These are phyloP conservation scores for Trypanosoma vivax DNA, from an alignment of 208 protist genomes.

Conservation along the genomic window DNA sequence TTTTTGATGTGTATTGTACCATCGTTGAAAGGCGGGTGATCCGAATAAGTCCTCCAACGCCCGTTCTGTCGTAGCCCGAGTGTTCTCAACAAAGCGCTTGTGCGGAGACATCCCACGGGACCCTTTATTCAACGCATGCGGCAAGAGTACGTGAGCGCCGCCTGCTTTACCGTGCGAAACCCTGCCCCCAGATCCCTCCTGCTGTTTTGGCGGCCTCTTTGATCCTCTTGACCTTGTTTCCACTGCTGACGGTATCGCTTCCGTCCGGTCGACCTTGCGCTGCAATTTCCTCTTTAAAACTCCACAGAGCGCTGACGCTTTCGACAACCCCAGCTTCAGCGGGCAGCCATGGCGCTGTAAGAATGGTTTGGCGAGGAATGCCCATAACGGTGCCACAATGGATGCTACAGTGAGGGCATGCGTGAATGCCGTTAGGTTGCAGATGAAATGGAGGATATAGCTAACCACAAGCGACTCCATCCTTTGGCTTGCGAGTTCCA, in stretches of 20 bases:
- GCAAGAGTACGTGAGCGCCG: too few relatives aligned
- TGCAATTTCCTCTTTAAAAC: slow-evolving; percentile 9
- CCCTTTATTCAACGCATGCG: slow-evolving; percentile 16
- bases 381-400: slow-evolving; percentile 49
- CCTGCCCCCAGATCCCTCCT: too few relatives aligned
- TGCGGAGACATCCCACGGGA: slow-evolving; percentile 11
- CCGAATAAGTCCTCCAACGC: slow-evolving; percentile 45
- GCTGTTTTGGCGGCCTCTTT: too few relatives aligned
- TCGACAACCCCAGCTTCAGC: background rate
- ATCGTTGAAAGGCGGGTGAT: slow-evolving; percentile 36
- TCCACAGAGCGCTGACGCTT: background rate
- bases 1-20: slow-evolving; percentile 46
- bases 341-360: slow-evolving; percentile 2
- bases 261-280: too few relatives aligned
- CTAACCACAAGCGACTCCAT: slow-evolving; percentile 1
- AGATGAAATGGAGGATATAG: slow-evolving; percentile 1
- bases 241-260: too few relatives aligned
- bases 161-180: too few relatives aligned
- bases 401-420: slow-evolving; percentile 17
- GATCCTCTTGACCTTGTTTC: too few relatives aligned
- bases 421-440: slow-evolving; percentile 18
- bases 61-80: slow-evolving; percentile 18
- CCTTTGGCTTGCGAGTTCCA: background rate
- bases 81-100: slow-evolving; percentile 14
- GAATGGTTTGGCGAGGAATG: slow-evolving; percentile 43